Conservation (phyloP, 257 asterid genomes). For the Eucommia ulmoides region DNA sequence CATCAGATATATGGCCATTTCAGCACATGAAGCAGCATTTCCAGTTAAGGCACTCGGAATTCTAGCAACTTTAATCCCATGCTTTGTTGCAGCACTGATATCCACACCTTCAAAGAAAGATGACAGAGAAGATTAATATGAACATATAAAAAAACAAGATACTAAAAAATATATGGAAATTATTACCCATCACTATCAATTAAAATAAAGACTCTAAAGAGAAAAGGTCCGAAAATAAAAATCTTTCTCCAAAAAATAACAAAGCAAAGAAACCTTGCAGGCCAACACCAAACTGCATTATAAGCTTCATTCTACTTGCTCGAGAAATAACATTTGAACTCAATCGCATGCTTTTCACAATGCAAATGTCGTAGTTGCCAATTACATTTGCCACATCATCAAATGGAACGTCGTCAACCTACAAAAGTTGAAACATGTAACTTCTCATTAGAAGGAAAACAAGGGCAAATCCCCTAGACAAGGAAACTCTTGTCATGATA, state of each 20-base stretch:
- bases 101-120: constrained; percentile 49
- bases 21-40: constrained; percentile 96
- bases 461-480: neutral
- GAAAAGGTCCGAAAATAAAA: too few relatives aligned
- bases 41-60: constrained; percentile 79
- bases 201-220: too few relatives aligned
- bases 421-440: constrained; percentile 5
- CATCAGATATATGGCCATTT: constrained; percentile 85
- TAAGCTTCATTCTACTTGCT: constrained; percentile 78
- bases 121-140: neutral
- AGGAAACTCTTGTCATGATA: neutral
- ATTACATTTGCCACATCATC: constrained; percentile 54
- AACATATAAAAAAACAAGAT: neutral
- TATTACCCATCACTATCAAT: neutral
- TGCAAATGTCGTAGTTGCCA: constrained; percentile 65
- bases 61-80: constrained; percentile 85
- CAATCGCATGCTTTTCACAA: constrained; percentile 51
- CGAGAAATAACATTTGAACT: constrained; percentile 57
- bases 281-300: constrained; percentile 97
- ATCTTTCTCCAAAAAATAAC: too few relatives aligned
- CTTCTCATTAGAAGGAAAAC: constrained; percentile 1
- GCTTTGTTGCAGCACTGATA: constrained; percentile 63
- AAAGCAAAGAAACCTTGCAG: constrained; percentile 52
- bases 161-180: neutral
- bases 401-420: constrained; percentile 74